A percentile compares a stretch with the other conserved stretches of the same genome.
Conservation (phyloP, 257 asterid species). For the Plectranthus barbatus region DNA sequence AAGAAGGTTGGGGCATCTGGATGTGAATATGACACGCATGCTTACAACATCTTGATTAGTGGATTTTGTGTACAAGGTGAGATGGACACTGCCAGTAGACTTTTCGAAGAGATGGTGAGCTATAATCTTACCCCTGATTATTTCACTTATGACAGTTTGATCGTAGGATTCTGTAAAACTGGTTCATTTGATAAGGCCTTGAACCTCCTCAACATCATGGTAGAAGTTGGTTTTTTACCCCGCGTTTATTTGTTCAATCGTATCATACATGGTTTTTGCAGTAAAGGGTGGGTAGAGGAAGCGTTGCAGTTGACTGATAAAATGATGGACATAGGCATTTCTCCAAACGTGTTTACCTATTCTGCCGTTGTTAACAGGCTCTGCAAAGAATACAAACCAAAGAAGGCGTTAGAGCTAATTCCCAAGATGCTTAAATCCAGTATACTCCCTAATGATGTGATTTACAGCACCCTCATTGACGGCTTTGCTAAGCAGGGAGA, state of each 20-base stretch:
- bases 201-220: constrained; percentile 21
- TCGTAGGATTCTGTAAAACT: constrained; percentile 30
- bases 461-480: constrained; percentile 37
- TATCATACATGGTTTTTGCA: constrained; percentile 29
- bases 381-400: constrained; percentile 38
- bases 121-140: constrained; percentile 33
- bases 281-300: constrained; percentile 30
- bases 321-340: constrained; percentile 26
- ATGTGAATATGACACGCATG: constrained; percentile 33
- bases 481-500: constrained; percentile 46
- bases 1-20: constrained; percentile 33
- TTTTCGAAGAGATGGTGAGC: constrained; percentile 48
- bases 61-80: constrained; percentile 46
- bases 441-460: constrained; percentile 38
- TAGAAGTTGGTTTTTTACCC: constrained; percentile 20
- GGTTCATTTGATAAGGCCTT: constrained; percentile 37
- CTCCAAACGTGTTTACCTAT: constrained; percentile 28
- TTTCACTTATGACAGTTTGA: constrained; percentile 26
- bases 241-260: constrained; percentile 26
- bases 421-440: constrained; percentile 49
- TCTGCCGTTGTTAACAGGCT: constrained; percentile 28
- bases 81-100: constrained; percentile 34
- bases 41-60: constrained; percentile 40
- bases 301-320: constrained; percentile 30
- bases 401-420: constrained; percentile 43